These are phyloP conservation scores for Zymoseptoria passerinii DNA, from an alignment of 2,329 filamentous ascomycete species.

Conservation along the genomic window DNA sequence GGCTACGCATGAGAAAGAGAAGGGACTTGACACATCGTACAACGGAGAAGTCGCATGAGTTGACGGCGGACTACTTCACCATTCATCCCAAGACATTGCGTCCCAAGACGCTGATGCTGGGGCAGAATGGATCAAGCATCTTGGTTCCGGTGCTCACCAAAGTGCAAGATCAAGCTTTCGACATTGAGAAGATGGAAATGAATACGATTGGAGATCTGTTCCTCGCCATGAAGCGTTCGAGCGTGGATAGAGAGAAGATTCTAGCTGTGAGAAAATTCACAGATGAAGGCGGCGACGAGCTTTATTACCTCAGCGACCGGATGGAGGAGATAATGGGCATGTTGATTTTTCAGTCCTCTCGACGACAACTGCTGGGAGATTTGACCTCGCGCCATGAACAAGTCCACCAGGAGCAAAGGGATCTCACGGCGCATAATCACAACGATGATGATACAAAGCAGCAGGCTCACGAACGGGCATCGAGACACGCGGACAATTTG, in stretches of 20 bases:
- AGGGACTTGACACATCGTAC: constrained; percentile 39
- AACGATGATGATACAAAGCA: constrained; percentile 36
- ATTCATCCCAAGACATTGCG: constrained; percentile 43
- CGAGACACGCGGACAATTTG: constrained; percentile 57
- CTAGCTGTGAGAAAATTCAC: constrained; percentile 76
- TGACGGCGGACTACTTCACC: constrained; percentile 72
- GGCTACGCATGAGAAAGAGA: constrained; percentile 74
- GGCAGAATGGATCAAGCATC: constrained; percentile 14
- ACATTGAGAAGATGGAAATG: constrained; percentile 46
- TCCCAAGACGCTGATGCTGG: constrained; percentile 10
- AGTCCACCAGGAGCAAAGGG: constrained; percentile 42
- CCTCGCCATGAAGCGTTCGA: constrained; percentile 55
- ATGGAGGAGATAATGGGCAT: constrained; percentile 81
- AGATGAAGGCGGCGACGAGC: constrained; percentile 64
- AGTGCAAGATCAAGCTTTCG: constrained; percentile 37
- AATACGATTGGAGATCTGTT: constrained; percentile 62
- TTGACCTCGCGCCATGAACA: constrained; percentile 56
- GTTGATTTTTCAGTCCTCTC: constrained; percentile 83
- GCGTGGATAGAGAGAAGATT: constrained; percentile 87
- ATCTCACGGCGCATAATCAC: constrained; percentile 33
- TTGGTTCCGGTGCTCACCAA: constrained; percentile 8
- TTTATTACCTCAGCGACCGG: constrained; percentile 62
- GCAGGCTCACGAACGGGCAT: constrained; percentile 30
- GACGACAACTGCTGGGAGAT: constrained; percentile 63
- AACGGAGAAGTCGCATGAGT: constrained; percentile 52